phyloP scores from a whole-genome alignment of 2,329 filamentous ascomycete species.

The Penicillium sclerotigenum region DNA sequence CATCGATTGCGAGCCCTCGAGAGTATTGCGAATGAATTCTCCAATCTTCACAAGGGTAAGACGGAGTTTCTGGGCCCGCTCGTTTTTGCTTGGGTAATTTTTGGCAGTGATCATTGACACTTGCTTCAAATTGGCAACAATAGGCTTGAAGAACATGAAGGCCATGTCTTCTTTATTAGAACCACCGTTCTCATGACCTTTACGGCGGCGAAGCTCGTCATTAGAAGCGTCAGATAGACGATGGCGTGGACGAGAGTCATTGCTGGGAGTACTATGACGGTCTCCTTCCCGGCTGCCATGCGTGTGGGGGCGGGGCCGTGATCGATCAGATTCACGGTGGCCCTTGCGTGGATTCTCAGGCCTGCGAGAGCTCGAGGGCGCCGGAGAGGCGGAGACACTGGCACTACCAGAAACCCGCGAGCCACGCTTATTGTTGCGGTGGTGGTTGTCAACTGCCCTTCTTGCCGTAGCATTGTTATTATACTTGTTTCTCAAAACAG shows the following conservation, averaged over 20 bases:
- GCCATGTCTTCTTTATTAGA: constrained; percentile 40
- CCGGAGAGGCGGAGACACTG: constrained; percentile 47
- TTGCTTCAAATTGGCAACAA: constrained; percentile 42
- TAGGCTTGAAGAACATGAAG: constrained; percentile 47
- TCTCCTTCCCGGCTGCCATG: constrained; percentile 45
- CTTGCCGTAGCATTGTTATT: constrained; percentile 69
- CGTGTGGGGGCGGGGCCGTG: constrained; percentile 42
- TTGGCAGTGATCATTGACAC: constrained; percentile 48
- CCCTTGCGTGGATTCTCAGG: constrained; percentile 34
- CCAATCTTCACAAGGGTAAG: constrained; percentile 46
- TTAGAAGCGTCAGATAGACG: constrained; percentile 33
- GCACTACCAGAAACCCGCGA: constrained; percentile 34
- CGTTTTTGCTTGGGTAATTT: constrained; percentile 43
- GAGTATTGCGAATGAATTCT: constrained; percentile 43
- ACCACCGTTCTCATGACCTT: constrained; percentile 39
- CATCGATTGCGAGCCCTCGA: constrained; percentile 39
- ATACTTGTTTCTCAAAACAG: constrained; percentile 86
- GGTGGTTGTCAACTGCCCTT: constrained; percentile 83
- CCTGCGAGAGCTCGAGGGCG: constrained; percentile 34
- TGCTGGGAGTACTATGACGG: constrained; percentile 42
- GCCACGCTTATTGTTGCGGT: constrained; percentile 85
- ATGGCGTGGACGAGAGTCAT: constrained; percentile 38
- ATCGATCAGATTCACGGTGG: constrained; percentile 42
- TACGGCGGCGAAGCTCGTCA: constrained; percentile 37
- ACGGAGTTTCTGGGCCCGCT: constrained; percentile 45